Percentiles rank a stretch among this genome's conserved stretches.
These are phyloP conservation scores for Linnemannia elongata DNA, from an alignment of 192 early-diverging fungal species.

Conservation along the genomic window DNA sequence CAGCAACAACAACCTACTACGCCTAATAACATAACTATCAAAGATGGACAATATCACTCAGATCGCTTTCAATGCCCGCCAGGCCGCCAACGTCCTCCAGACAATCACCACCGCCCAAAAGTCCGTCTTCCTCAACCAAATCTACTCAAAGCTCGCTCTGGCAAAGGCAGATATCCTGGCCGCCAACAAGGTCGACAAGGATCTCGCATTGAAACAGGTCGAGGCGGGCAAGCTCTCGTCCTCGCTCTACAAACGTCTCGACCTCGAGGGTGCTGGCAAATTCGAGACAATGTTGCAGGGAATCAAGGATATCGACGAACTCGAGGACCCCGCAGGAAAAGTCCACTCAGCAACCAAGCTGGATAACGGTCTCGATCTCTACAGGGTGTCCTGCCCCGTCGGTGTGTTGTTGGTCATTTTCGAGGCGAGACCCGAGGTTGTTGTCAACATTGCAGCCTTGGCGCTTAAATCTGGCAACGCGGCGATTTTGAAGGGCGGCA, in stretches of 20 bases:
- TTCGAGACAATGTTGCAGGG: constrained; percentile 89
- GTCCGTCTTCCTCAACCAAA: constrained; percentile 77
- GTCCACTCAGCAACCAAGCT: constrained; percentile 83
- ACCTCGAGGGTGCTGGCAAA: constrained; percentile 89
- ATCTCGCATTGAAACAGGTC: constrained; percentile 71
- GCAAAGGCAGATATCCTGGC: constrained; percentile 77
- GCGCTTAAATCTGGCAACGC: constrained; percentile 98
- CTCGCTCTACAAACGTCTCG: constrained; percentile 90
- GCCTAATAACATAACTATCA: not conserved
- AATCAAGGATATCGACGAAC: constrained; percentile 87
- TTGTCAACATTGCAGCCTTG: constrained; percentile 95
- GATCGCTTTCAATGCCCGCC: constrained; percentile 73
- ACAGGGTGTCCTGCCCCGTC: constrained; percentile 92
- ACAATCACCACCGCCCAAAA: constrained; percentile 80
- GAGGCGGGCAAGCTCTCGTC: constrained; percentile 78
- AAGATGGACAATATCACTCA: constrained; percentile 49
- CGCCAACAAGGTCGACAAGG: constrained; percentile 85
- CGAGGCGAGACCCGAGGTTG: constrained; percentile 98
- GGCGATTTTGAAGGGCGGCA: constrained; percentile 97
- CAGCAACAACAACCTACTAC: not conserved
- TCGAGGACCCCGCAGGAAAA: constrained; percentile 88
- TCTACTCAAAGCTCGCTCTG: constrained; percentile 76
- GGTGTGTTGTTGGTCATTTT: constrained; percentile 98
- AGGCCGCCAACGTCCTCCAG: constrained; percentile 81
- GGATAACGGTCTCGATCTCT: constrained; percentile 89